phyloP scores from a whole-genome alignment of 257 asterid genomes.

The Fraxinus quadrangulata region DNA sequence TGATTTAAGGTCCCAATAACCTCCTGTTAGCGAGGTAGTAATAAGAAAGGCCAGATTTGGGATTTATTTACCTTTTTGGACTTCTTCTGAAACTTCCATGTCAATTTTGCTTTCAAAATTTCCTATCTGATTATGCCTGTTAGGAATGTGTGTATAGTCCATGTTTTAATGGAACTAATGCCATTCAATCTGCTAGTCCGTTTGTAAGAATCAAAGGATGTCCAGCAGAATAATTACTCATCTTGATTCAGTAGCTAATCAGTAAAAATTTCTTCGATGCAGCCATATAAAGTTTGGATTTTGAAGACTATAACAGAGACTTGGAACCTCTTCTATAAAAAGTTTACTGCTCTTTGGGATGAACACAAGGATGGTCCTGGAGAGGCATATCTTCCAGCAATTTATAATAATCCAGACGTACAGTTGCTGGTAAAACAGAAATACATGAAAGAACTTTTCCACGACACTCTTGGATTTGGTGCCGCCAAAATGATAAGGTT shows the following conservation, averaged over 20 bases:
- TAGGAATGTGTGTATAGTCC: background rate
- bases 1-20: background rate
- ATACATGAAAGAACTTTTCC: constrained; percentile 78
- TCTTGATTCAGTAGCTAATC: background rate
- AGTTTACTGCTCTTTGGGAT: constrained; percentile 89
- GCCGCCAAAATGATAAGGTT: constrained; percentile 98
- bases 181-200: background rate
- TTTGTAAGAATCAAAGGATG: background rate
- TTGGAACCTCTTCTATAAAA: constrained; percentile 79
- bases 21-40: background rate
- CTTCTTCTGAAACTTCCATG: background rate
- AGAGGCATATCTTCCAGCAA: constrained; percentile 88
- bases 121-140: background rate
- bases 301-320: constrained; percentile 77
- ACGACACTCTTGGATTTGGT: constrained; percentile 89
- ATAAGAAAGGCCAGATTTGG: background rate
- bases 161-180: background rate
- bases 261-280: constrained; percentile 20
- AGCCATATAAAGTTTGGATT: constrained; percentile 83
- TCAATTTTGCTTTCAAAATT: background rate
- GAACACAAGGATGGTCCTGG: constrained; percentile 87
- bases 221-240: background rate
- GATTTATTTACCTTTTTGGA: background rate
- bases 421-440: constrained; percentile 54
- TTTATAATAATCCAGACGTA: constrained; percentile 69